These are phyloP conservation scores for Ceratocystis papillata DNA, from an alignment of 2,329 filamentous ascomycete genomes.

Conservation along the genomic window DNA sequence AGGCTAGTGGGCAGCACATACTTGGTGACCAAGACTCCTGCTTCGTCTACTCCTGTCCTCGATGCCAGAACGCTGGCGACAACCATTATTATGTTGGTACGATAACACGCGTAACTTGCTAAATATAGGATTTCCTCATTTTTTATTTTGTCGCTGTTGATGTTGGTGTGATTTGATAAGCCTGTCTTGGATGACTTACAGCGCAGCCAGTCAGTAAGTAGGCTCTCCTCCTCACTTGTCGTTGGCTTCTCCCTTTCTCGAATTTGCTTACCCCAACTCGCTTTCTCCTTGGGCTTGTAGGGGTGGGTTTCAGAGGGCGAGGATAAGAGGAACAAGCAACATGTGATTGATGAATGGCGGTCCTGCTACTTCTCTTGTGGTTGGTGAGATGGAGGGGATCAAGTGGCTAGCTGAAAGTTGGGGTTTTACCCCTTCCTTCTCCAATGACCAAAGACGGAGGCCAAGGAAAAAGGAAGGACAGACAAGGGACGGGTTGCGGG, in stretches of 20 bases:
- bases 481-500: no score
- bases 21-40: no score
- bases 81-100: no score
- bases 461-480: not conserved
- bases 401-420: slow-evolving; percentile 11
- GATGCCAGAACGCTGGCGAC: no score
- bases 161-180: no score
- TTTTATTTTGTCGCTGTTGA: no score
- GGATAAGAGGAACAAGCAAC: not conserved
- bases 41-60: no score
- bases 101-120: no score
- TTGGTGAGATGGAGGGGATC: not conserved
- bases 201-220: not conserved
- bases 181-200: no score
- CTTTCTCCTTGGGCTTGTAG: not conserved
- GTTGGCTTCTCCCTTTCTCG: not conserved
- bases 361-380: not conserved
- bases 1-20: no score
- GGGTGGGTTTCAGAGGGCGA: slow-evolving; percentile 2
- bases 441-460: not conserved
- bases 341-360: slow-evolving; percentile 3
- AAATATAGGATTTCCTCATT: no score
- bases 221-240: not conserved
- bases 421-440: not conserved
- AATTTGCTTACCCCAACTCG: not conserved